Evolutionary conservation across 768 basidiomycete species (phyloP), one percentile per base, ranked within the genome.

Genomic region (Podaxis mareebaensis): DNA sequence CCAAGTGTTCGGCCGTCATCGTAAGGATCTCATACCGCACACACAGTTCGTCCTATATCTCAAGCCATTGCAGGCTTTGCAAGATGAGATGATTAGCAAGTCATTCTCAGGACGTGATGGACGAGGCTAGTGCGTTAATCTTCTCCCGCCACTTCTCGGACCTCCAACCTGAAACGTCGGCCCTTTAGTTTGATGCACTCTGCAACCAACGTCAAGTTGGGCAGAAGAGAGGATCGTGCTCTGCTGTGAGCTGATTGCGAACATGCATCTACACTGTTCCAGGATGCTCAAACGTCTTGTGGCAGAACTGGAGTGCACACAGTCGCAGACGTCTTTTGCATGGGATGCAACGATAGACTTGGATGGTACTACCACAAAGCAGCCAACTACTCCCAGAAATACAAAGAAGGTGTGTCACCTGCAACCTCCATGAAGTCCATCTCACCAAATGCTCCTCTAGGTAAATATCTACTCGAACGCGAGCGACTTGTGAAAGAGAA

Each of bases 281-380:
- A 33, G 60, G 30, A 46, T 30, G 20, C 44, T 46, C 44, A 58
- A n/a, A 24, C 10, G 46, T 13, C 46, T 26, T 52, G 6, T 11
- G 65, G 17, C 63, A 93, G 91, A 61, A 93, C 92, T 6, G 92
- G 92, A 4, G 83, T 90, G 3, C 91, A 93, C 66, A 88, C 88
- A 1, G 92, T 94, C 6, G 89, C 91, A 12, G 92, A 94, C 70
- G 84, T 87, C 1, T 93, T 85, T 71, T 94, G 92, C 69, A 58
- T 90, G 36, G 91, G 90, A 0, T 94, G 92, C 74, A 86, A 88
- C 61, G 90, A 90, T 15, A 82, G 90, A 39, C 62, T 93, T 3
- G 92, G 92, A 0, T 94, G 92, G 92, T 92, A 80, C 70, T 94
- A 94, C 67, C 85, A 91, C 72, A 90, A 88, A 70, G 91, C 92